Conservation (phyloP, 2,329 filamentous ascomycete genomes). For the Fusarium bulbicola region DNA sequence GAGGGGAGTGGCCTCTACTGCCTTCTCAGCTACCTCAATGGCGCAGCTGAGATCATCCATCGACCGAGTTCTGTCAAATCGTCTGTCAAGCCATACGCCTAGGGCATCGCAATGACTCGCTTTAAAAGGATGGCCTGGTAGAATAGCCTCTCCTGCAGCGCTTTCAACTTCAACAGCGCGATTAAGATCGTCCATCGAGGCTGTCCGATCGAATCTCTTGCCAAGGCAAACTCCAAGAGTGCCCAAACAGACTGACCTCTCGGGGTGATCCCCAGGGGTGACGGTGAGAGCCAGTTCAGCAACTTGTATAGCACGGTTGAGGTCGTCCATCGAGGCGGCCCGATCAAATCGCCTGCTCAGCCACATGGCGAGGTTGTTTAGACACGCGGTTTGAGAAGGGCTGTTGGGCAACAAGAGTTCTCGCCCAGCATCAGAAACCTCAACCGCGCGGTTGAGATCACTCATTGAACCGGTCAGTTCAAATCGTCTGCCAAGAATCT, state of each 20-base stretch:
- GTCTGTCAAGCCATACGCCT: background rate
- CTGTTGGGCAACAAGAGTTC: background rate
- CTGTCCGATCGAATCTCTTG: background rate
- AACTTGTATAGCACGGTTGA: background rate
- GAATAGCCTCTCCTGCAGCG: background rate
- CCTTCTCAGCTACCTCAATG: background rate
- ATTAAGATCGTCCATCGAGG: background rate
- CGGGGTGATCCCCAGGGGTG: background rate
- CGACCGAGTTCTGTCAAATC: background rate
- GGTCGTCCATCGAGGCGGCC: background rate
- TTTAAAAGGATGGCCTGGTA: fast-evolving
- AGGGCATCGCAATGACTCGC: background rate
- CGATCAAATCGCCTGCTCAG: background rate
- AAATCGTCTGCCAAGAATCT: background rate
- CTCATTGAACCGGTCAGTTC: background rate
- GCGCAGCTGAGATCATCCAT: background rate
- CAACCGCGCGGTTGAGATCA: fast-evolving
- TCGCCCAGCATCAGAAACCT: background rate
- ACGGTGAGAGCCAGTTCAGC: background rate
- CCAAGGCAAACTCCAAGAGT: background rate
- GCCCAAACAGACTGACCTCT: background rate
- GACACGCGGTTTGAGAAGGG: background rate
- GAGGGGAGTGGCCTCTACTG: background rate
- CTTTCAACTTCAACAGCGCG: background rate
- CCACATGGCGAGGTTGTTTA: background rate